Percentiles rank a stretch among this genome's conserved stretches.
Evolutionary conservation across 345 rosid species (phyloP).

Genomic region (Cardamine resedifolia): DNA sequence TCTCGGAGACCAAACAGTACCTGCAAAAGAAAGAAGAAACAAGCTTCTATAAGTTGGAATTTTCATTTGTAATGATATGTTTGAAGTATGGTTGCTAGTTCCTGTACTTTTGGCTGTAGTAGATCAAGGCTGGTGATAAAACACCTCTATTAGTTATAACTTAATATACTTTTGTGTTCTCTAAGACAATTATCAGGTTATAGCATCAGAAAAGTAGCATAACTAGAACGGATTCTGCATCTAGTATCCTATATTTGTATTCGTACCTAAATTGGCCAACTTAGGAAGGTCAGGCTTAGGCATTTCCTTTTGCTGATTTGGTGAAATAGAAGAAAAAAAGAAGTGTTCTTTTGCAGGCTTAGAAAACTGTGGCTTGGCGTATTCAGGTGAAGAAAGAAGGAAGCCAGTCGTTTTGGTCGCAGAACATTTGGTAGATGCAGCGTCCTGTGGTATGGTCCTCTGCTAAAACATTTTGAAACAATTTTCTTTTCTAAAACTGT

Average conservation of each 20-base stretch:
- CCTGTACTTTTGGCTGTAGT: not conserved
- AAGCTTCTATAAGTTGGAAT: not conserved
- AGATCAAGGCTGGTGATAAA: not conserved
- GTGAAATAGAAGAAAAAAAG: constrained; percentile 1
- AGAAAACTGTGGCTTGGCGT: constrained; percentile 50
- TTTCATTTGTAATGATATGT: not conserved
- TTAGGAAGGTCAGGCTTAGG: constrained; percentile 43
- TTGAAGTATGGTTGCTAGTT: not conserved
- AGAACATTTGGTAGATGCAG: constrained; percentile 27
- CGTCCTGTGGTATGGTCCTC: constrained; percentile 30
- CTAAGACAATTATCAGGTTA: not conserved
- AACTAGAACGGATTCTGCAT: not conserved
- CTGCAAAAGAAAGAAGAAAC: constrained; percentile 36
- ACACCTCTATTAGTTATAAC: not conserved
- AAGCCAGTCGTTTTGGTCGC: constrained; percentile 21
- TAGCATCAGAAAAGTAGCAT: not conserved
- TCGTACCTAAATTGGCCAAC: constrained; percentile 48
- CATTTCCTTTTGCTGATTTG: constrained; percentile 15
- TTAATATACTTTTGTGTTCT: not conserved
- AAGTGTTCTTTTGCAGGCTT: constrained; percentile 30
- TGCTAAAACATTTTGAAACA: constrained; percentile 18
- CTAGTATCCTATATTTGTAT: constrained; percentile 1
- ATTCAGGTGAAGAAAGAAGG: constrained; percentile 48
- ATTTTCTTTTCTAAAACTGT: not conserved
- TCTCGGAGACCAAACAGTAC: constrained; percentile 59